Evolutionary conservation across 148 eudicot species (phyloP).

Genomic region (Euryodendron excelsum): DNA sequence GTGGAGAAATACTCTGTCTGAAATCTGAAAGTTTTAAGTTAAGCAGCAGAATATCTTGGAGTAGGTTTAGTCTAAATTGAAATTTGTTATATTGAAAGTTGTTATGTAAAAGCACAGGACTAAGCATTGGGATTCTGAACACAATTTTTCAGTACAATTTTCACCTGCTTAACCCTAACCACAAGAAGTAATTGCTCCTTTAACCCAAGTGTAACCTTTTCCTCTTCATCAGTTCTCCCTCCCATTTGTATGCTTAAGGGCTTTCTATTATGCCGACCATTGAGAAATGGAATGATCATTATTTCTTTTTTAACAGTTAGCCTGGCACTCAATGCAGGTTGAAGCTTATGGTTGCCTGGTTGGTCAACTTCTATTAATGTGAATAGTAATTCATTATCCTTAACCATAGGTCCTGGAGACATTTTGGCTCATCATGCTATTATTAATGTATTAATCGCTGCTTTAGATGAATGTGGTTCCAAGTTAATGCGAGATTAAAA

Average conservation of each 20-base stretch:
- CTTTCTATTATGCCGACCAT: background rate
- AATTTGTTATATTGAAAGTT: background rate
- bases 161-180: background rate
- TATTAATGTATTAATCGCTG: background rate
- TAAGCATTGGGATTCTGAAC: background rate
- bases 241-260: background rate
- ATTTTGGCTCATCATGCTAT: background rate
- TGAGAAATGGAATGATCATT: background rate
- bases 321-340: background rate
- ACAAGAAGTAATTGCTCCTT: too few species aligned
- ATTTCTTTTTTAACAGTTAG: background rate
- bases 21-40: background rate
- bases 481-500: background rate
- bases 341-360: background rate
- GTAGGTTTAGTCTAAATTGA: background rate
- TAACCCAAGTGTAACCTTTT: background rate
- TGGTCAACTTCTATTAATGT: conserved; percentile 3
- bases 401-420: background rate
- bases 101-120: background rate
- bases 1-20: background rate
- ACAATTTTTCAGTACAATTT: background rate
- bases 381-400: background rate
- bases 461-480: background rate
- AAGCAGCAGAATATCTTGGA: background rate
- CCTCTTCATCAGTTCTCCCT: background rate